Percentiles rank a stretch among this genome's conserved stretches.
Evolutionary conservation across 176 grass and related monocot species (phyloP).

Genomic region (Avena insularis): DNA sequence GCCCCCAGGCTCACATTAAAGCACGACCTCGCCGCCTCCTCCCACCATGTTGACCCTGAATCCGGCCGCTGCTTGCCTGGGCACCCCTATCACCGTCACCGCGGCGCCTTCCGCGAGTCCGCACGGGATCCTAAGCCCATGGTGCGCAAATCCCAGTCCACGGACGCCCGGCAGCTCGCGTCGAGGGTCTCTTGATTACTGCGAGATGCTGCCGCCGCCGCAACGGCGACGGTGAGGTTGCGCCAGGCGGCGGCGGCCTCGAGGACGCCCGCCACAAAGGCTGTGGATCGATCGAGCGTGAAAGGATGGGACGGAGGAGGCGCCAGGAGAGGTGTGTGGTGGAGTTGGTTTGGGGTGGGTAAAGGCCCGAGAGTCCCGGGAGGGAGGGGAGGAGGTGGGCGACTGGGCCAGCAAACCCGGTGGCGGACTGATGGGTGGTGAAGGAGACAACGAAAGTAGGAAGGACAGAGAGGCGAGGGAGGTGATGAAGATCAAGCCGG

Average conservation of each 20-base stretch:
- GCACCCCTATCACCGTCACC: slow-evolving; percentile 66
- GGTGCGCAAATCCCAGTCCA: slow-evolving; percentile 39
- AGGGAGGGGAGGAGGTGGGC: slow-evolving; percentile 41
- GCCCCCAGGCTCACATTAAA: slow-evolving; percentile 72
- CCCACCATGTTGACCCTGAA: slow-evolving; percentile 73
- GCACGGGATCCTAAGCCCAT: slow-evolving; percentile 59
- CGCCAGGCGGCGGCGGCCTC: slow-evolving; percentile 68
- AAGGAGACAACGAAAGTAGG: slow-evolving; percentile 50
- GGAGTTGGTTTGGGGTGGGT: slow-evolving; percentile 52
- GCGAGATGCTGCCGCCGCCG: background rate
- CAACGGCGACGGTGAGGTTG: slow-evolving; percentile 50
- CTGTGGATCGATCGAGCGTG: no score
- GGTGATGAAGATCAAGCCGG: slow-evolving; percentile 58
- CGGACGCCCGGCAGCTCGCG: slow-evolving; percentile 46
- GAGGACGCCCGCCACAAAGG: slow-evolving; percentile 27
- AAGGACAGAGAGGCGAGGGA: slow-evolving; percentile 44
- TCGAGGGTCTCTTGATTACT: background rate
- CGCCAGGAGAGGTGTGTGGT: slow-evolving; percentile 56
- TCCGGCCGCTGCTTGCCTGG: slow-evolving; percentile 50
- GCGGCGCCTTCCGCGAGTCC: slow-evolving; percentile 70
- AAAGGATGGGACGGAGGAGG: slow-evolving; percentile 69
- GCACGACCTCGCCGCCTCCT: slow-evolving; percentile 50
- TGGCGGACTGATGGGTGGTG: slow-evolving; percentile 7
- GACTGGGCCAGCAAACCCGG: background rate
- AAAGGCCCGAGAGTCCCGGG: slow-evolving; percentile 54